phyloP scores from a whole-genome alignment of 768 basidiomycete genomes.

The Atractiella rhizophila region DNA sequence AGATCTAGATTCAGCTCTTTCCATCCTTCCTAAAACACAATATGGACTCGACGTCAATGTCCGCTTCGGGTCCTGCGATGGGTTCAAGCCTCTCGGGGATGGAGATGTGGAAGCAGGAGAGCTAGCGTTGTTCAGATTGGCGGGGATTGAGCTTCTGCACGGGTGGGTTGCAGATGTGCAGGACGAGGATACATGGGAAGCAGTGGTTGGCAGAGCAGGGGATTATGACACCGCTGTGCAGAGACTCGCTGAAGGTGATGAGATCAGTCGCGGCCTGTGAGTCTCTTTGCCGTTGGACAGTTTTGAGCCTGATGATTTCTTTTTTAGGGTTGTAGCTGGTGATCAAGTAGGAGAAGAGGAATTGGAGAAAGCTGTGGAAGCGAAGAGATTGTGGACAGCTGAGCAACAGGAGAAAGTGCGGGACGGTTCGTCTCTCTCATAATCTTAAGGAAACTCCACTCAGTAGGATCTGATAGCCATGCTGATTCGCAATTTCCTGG shows the following conservation, averaged over 20 bases:
- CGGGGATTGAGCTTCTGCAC: conserved; percentile 54
- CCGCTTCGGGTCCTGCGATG: conserved; percentile 32
- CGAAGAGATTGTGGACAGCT: conserved; percentile 24
- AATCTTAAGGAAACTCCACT: background rate
- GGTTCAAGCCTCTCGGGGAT: conserved; percentile 36
- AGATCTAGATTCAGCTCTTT: conserved; percentile 41
- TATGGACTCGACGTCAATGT: conserved; percentile 81
- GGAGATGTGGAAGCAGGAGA: conserved; percentile 28
- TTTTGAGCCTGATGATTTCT: no score
- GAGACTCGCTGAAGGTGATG: conserved; percentile 53
- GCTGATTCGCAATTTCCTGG: conserved; percentile 26
- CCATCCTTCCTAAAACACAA: conserved; percentile 49
- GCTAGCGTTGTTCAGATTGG: conserved; percentile 59
- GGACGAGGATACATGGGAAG: conserved; percentile 15
- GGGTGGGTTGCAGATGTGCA: conserved; percentile 37
- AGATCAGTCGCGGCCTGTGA: conserved; percentile 39
- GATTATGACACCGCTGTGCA: conserved; percentile 54
- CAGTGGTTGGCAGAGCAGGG: conserved; percentile 8
- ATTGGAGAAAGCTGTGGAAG: conserved; percentile 3
- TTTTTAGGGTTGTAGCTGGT: conserved; percentile 22
- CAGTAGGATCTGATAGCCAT: background rate
- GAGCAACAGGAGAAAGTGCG: conserved; percentile 40
- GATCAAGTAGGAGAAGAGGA: conserved; percentile 11
- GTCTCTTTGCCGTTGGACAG: no score
- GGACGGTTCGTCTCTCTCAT: conserved; percentile 32